Evolutionary conservation across 177 flowering plant genomes (phyloP).

Genomic region (Vitis hybrid): DNA sequence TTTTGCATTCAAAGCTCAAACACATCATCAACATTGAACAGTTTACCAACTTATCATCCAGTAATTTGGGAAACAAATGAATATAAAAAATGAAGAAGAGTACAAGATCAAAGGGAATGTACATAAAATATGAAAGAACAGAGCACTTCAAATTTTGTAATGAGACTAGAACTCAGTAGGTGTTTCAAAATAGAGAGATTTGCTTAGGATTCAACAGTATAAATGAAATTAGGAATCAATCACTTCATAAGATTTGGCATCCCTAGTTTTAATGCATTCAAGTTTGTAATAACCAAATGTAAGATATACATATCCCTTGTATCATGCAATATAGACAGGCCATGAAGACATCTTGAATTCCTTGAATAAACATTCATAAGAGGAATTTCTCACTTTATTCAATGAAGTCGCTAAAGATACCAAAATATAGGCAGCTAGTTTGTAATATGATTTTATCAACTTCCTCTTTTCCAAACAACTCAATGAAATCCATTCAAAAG

Average conservation of each 20-base stretch:
- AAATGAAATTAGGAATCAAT: not conserved
- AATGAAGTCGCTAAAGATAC: too few species aligned
- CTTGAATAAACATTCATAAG: not conserved
- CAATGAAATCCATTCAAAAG: too few species aligned
- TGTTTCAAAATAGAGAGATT: not conserved
- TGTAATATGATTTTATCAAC: too few species aligned
- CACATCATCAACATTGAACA: not conserved
- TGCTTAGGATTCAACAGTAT: not conserved
- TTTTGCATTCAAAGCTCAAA: not conserved
- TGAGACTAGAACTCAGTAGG: not conserved
- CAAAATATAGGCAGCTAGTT: too few species aligned
- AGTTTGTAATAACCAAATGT: not conserved
- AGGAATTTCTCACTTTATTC: not conserved
- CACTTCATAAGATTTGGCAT: not conserved
- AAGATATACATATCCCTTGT: not conserved
- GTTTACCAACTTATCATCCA: not conserved
- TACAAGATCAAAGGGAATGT: not conserved
- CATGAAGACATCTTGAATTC: not conserved
- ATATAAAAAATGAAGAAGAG: not conserved
- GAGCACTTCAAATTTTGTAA: not conserved
- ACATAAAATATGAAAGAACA: too few species aligned
- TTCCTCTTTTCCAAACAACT: too few species aligned
- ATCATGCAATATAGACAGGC: not conserved
- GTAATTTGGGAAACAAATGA: not conserved
- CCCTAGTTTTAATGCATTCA: not conserved